These are phyloP conservation scores for Soucietia sequanensis DNA, from an alignment of 805 yeast genomes.

Conservation along the genomic window DNA sequence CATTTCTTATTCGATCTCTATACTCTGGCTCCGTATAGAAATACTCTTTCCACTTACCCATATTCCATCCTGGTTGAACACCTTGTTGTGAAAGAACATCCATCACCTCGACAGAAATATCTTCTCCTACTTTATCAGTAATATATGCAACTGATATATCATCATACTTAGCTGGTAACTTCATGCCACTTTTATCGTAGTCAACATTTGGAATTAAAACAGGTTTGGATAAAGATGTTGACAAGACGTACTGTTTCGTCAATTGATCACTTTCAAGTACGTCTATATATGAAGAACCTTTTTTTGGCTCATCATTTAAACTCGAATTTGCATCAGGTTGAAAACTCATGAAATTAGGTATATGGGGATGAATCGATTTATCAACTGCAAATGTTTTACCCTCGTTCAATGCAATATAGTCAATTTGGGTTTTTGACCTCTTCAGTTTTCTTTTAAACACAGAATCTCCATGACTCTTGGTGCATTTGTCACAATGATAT, in stretches of 20 bases:
- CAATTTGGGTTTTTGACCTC: slow-evolving; percentile 55
- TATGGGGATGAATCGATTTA: slow-evolving; percentile 53
- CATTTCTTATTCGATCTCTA: slow-evolving; percentile 72
- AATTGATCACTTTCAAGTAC: slow-evolving; percentile 32
- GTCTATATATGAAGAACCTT: slow-evolving; percentile 18
- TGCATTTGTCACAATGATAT: slow-evolving; percentile 59
- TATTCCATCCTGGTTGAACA: slow-evolving; percentile 60
- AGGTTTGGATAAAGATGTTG: slow-evolving; percentile 41
- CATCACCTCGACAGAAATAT: slow-evolving; percentile 74
- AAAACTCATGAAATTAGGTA: slow-evolving; percentile 30
- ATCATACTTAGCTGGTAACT: slow-evolving; percentile 44
- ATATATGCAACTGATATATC: slow-evolving; percentile 55
- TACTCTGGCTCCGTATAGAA: slow-evolving; percentile 43
- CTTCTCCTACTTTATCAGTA: slow-evolving; percentile 59
- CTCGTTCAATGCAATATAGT: slow-evolving; percentile 75
- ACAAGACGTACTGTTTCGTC: slow-evolving; percentile 32
- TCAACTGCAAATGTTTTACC: slow-evolving; percentile 58
- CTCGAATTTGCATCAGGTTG: slow-evolving; percentile 22
- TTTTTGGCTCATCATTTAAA: slow-evolving; percentile 8
- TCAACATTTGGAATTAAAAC: slow-evolving; percentile 38
- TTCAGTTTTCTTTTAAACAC: slow-evolving; percentile 50
- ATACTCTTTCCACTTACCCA: slow-evolving; percentile 74
- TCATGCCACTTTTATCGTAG: slow-evolving; percentile 41
- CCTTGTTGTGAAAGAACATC: slow-evolving; percentile 82
- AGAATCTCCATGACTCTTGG: slow-evolving; percentile 46